Percentiles rank a stretch among this genome's conserved stretches.
phyloP scores from a whole-genome alignment of 768 basidiomycete genomes.

The Amanita subjunquillea region DNA sequence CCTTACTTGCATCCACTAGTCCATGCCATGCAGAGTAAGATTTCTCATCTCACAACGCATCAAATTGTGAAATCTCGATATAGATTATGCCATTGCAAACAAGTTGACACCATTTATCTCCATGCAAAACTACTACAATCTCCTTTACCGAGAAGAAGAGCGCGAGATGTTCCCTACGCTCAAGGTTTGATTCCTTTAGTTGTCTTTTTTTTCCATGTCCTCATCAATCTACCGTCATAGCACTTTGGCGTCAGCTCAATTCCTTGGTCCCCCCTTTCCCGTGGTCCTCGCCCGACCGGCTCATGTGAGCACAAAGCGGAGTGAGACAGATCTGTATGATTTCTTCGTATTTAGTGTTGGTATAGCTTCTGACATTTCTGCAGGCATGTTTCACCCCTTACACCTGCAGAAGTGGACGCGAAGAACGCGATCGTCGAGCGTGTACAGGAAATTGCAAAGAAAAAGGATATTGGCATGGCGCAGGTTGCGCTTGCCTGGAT shows the following conservation, averaged over 20 bases:
- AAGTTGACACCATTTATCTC: conserved; percentile 32
- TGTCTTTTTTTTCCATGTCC: neutral
- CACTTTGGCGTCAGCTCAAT: conserved; percentile 44
- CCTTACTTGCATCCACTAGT: conserved; percentile 4
- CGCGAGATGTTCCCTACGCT: conserved; percentile 6
- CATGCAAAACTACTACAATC: conserved; percentile 33
- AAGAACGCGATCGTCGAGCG: conserved; percentile 14
- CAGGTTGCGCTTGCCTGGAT: too few species aligned
- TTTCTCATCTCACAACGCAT: neutral
- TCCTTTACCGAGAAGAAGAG: conserved; percentile 55
- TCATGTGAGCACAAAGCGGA: conserved; percentile 13
- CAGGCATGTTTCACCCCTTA: neutral
- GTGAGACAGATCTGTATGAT: neutral
- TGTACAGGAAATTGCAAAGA: conserved; percentile 25
- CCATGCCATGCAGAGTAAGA: conserved; percentile 4
- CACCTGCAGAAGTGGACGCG: neutral
- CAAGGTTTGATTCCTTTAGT: conserved; percentile 6
- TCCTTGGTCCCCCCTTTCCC: conserved; percentile 49
- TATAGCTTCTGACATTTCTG: neutral
- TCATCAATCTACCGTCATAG: conserved; percentile 13
- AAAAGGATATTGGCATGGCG: too few species aligned
- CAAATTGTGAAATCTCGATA: conserved; percentile 11
- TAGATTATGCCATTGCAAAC: conserved; percentile 52
- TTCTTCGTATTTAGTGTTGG: neutral
- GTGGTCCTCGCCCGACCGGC: conserved; percentile 39